Base-by-base conservation (phyloP, 768 basidiomycete species). In the Suillus decipiens region DNA sequence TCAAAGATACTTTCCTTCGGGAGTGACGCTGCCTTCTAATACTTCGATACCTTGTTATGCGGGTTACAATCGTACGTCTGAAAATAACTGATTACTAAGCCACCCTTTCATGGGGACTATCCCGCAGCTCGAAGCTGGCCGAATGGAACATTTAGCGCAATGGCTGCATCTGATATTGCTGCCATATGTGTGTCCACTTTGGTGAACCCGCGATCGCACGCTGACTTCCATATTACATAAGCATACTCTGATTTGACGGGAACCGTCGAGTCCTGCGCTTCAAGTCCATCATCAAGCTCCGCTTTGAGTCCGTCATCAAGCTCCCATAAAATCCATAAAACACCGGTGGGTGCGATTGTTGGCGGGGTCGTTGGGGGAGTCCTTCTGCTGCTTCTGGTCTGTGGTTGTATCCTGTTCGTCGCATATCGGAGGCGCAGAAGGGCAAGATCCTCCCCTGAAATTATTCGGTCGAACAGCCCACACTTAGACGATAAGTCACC, bases 41-140 rank as follows among this genome's bases (percentile, higher is more conserved):
- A 56, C 63, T 48, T 62, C 66, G 11, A 68, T 74, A 53, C 73
- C 73, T 2, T 75, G 41, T 57, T 74, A 69, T 62, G 67, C 73
- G 8, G 34, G 64, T 14, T 68, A 57, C 43, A 67, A 75, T 22
- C 72, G 73, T 74, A 45, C 24, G 68, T 47, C 37, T 57, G 3
- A 36, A 50, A 31, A 41, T 11, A 4, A 17, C 3, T 48, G 17
- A n/a, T 53, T 41, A 9, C 4, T 43, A 33, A 31, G 14, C 19
- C 36, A 22, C 36, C 57, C 67, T 45, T 57, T 68, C 15, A 12
- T 9, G 11, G 2, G 19, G 17, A 45, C 39, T 11, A 45, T 59
- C 22, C 54, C 39, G 8, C 56, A 74, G 73, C 73, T 48, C 48
- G 42, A 11, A 64, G 37, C n/a, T 74, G 73, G 73, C 11, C 47